Base-by-base conservation (phyloP, 192 early-diverging fungal genomes). In the Coemansia aciculifera region DNA sequence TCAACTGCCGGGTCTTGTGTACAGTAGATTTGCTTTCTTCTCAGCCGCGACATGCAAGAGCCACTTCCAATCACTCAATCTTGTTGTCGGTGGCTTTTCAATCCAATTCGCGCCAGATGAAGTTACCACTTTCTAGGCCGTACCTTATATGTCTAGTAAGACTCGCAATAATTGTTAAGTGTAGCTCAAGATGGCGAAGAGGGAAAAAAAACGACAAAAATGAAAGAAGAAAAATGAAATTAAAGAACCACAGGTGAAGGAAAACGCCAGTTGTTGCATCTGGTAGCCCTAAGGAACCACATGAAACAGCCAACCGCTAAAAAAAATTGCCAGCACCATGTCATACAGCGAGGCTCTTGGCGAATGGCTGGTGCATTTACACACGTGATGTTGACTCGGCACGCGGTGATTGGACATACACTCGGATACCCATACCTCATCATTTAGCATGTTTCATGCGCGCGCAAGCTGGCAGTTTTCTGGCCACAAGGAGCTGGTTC, bases 331-430 rank as follows among this genome's bases (percentile, higher is more conserved):
- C 23, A 39, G 37, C 54, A 51, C 24, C 23, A 6, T 57, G 44
- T 44, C 42, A 44, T 44, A 10, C 23, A 21, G 15, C 12, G 42
- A 12, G 12, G 7, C 48, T 21, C 48, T 29, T 52, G 49, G 49
- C 49, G 49, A 52, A 52, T 52, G 49, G 49, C 24, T 12, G 27
- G 39, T n/a, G n/a, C n/a, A 39, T 40, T 15, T 27, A 44, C 48
- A 31, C 63, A 75, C 57, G 68, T 64, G 46, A 40, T 38, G 73
- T 62, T 67, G 73, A 73, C 69, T 76, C 68, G 73, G 79, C 79
- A 67, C 40, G 46, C 57, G 46, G 60, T 64, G 64, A 81, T 81
- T 81, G 73, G 79, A 64, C 68, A 69, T 39, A 56, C n/a, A 32
- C 9, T 8, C 43, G 24, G 8, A 3, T 17, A n/a, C 68, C 78